These are phyloP conservation scores for Emmonsiellopsis sp. DNA, from an alignment of 2,329 filamentous ascomycete genomes.

Conservation along the genomic window DNA sequence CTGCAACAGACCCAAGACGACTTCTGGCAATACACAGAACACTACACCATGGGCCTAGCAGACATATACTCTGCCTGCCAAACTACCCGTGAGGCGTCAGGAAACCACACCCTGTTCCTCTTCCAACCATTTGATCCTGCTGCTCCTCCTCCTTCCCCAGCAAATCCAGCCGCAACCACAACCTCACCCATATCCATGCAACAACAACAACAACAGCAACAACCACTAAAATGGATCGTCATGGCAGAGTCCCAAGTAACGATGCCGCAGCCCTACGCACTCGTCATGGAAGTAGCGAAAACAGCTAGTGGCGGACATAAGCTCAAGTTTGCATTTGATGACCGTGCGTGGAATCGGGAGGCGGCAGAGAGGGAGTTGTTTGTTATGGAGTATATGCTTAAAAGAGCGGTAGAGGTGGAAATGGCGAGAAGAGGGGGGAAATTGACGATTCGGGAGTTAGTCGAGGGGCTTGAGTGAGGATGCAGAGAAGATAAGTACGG, in stretches of 20 bases:
- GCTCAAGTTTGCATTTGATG: not conserved
- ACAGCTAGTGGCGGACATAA: not conserved
- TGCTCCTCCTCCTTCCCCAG: too few relatives aligned
- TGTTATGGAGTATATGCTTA: too few relatives aligned
- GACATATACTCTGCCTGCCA: constrained; percentile 20
- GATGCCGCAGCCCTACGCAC: not conserved
- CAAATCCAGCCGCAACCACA: too few relatives aligned
- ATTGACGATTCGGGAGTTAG: too few relatives aligned
- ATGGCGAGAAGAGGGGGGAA: too few relatives aligned
- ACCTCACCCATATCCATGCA: too few relatives aligned
- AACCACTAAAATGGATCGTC: not conserved
- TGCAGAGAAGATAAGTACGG: too few relatives aligned
- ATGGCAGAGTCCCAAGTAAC: not conserved
- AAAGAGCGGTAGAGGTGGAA: too few relatives aligned
- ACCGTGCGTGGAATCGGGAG: not conserved
- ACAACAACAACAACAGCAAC: not conserved
- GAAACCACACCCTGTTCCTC: constrained; percentile 19
- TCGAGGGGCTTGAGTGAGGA: too few relatives aligned
- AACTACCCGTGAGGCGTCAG: constrained; percentile 8
- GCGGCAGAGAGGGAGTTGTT: not conserved
- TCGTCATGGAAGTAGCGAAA: not conserved
- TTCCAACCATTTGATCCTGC: constrained; percentile 27
- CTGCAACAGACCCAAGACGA: constrained; percentile 16
- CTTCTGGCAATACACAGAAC: constrained; percentile 24
- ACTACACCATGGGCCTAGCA: constrained; percentile 17